These are phyloP conservation scores for Xylaria multiplex DNA, from an alignment of 2,329 filamentous ascomycete genomes.

Conservation along the genomic window DNA sequence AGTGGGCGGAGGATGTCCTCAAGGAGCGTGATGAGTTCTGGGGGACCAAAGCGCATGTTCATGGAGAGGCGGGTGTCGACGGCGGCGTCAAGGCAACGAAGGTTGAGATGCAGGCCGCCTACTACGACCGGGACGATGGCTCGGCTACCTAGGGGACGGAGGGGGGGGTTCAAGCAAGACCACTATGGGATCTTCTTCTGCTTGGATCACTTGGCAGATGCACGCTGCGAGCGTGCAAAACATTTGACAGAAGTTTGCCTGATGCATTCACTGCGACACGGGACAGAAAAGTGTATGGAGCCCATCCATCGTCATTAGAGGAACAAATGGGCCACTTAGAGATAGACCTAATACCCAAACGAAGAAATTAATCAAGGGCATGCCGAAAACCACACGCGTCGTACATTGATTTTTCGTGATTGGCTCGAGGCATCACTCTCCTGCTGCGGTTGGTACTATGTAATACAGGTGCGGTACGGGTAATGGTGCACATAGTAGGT, in stretches of 20 bases:
- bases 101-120: constrained; percentile 58
- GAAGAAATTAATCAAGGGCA: not conserved
- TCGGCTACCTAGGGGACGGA: constrained; percentile 18
- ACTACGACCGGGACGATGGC: constrained; percentile 53
- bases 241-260: not conserved
- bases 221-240: not conserved
- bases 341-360: constrained; percentile 23
- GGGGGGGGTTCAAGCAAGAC: not conserved
- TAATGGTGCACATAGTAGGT: too few relatives aligned
- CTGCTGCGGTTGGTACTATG: not conserved
- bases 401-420: not conserved
- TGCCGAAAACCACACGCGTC: too few relatives aligned
- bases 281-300: constrained; percentile 2
- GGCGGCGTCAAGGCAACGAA: constrained; percentile 54
- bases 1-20: constrained; percentile 81
- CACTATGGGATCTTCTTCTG: not conserved
- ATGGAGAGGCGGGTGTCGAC: constrained; percentile 57
- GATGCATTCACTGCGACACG: not conserved
- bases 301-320: not conserved
- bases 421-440: not conserved
- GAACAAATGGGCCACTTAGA: constrained; percentile 1
- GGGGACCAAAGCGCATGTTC: constrained; percentile 61
- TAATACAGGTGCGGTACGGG: too few relatives aligned
- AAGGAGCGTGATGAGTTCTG: constrained; percentile 80
- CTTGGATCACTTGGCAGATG: not conserved